These are phyloP conservation scores for Citrus maxima DNA, from an alignment of 345 rosid genomes.

Conservation along the genomic window DNA sequence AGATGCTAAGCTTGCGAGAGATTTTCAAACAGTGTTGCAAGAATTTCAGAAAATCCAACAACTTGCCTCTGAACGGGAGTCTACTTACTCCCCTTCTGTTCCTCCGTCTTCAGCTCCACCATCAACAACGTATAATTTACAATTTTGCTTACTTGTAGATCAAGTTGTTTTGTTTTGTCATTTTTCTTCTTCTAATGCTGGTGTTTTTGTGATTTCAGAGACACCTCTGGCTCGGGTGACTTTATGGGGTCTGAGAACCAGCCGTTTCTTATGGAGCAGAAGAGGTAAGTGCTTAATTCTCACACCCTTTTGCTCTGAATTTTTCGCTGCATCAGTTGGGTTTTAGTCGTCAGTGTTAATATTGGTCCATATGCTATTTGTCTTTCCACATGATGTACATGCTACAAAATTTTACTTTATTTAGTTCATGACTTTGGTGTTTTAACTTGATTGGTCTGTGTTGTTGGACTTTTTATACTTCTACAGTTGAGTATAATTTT, in stretches of 20 bases:
- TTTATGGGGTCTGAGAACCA: conserved; percentile 31
- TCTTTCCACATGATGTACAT: background rate
- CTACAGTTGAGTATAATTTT: background rate
- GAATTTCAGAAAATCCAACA: conserved; percentile 71
- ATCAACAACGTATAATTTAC: conserved; percentile 17
- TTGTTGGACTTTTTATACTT: conserved; percentile 1
- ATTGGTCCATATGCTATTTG: background rate
- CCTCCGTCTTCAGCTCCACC: conserved; percentile 31
- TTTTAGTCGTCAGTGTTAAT: background rate
- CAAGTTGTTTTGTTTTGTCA: background rate
- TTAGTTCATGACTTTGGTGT: background rate
- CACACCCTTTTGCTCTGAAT: background rate
- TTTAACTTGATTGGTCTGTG: background rate
- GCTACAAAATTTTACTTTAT: background rate
- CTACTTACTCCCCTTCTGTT: conserved; percentile 51
- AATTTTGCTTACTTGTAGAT: background rate
- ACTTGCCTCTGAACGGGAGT: conserved; percentile 63
- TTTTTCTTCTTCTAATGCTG: background rate
- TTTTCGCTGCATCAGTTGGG: background rate
- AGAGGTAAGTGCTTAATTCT: conserved; percentile 28
- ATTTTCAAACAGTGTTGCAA: conserved; percentile 54
- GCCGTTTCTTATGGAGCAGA: conserved; percentile 48
- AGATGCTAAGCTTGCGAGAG: conserved; percentile 72
- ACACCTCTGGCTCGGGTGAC: conserved; percentile 40
- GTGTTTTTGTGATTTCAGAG: conserved; percentile 3